Conservation (phyloP, 2,329 filamentous ascomycete species). For the Aphanocladium album region DNA sequence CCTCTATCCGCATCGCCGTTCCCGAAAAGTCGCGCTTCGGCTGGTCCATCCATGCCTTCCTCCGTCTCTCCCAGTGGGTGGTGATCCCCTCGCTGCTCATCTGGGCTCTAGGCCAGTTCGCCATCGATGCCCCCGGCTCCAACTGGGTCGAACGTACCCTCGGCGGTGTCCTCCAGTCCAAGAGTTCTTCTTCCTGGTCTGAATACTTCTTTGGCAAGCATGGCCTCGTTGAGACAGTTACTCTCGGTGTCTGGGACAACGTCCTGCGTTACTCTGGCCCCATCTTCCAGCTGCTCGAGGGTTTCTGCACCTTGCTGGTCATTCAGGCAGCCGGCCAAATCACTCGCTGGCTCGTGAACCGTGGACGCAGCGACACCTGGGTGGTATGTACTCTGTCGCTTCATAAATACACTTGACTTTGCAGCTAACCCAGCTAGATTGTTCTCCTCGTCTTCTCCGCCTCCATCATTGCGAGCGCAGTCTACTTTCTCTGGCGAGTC, state of each 20-base stretch:
- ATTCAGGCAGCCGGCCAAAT: constrained; percentile 95
- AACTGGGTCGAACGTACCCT: constrained; percentile 82
- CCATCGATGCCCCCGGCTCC: constrained; percentile 72
- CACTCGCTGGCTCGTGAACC: constrained; percentile 89
- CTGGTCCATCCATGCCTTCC: constrained; percentile 61
- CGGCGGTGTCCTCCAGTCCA: constrained; percentile 56
- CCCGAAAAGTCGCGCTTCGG: constrained; percentile 73
- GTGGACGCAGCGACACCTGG: constrained; percentile 91
- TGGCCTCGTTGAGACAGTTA: constrained; percentile 72
- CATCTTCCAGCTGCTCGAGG: constrained; percentile 89
- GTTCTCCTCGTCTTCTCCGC: constrained; percentile 81
- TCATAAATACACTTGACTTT: neutral
- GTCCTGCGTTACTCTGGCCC: constrained; percentile 85
- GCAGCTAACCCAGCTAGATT: constrained; percentile 55
- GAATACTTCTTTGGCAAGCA: constrained; percentile 88
- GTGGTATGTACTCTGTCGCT: constrained; percentile 77
- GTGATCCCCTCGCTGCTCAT: constrained; percentile 83
- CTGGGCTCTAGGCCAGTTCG: constrained; percentile 93
- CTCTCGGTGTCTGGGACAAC: constrained; percentile 85
- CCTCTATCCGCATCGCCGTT: constrained; percentile 71
- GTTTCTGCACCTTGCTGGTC: constrained; percentile 92
- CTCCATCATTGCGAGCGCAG: constrained; percentile 84
- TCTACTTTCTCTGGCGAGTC: constrained; percentile 95
- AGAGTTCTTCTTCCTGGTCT: constrained; percentile 57
- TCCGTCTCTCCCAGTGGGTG: constrained; percentile 78